Evolutionary conservation across 805 yeast genomes (phyloP), one percentile per base, ranked within the genome.

Genomic region (Pichia ethanolica): DNA sequence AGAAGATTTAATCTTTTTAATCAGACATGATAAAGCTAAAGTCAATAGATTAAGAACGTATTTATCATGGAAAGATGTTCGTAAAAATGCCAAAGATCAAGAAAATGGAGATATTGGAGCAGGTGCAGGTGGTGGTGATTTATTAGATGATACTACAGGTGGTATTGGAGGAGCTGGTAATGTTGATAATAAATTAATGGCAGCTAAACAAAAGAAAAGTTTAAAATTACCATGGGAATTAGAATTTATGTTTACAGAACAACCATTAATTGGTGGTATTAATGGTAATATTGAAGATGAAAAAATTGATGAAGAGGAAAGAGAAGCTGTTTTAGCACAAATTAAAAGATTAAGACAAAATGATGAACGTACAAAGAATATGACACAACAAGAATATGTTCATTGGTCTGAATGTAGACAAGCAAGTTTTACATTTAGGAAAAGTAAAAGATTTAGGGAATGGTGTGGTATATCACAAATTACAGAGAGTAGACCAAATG

Each of bases 361-460:
- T 5, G 99, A 93, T 67, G 97, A 93, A 46, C 75, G 99, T 53
- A 93, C 99, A 0, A 79, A 74, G 55, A 78, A 84, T 57, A 93
- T 93, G 99, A 93, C 99, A 0, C 85, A 82, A 61, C 97, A 93
- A 59, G 99, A 93, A 63, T 93, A 93, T 61, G 99, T 90, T 14
- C 99, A 93, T 64, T 93, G 98, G 97, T 87, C 96, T 11, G 99
- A 93, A 62, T 93, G 99, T 68, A 79, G 99, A 53, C 99, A 93
- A 66, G 98, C 98, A 1, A 83, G 95, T 51, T 93, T 93, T 65
- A 93, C 99, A 1, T 93, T 89, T 60, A 77, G 97, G 57, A 93
- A 93, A 64, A 86, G 86, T n/a, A 89, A 89, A 64, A 72, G 97
- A 60, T 93, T 93, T 64, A 78, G 91, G 61, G 99, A 93, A 59